Evolutionary conservation across 192 early-diverging fungal genomes (phyloP).

Genomic region (Bifiguratus adelaidae): DNA sequence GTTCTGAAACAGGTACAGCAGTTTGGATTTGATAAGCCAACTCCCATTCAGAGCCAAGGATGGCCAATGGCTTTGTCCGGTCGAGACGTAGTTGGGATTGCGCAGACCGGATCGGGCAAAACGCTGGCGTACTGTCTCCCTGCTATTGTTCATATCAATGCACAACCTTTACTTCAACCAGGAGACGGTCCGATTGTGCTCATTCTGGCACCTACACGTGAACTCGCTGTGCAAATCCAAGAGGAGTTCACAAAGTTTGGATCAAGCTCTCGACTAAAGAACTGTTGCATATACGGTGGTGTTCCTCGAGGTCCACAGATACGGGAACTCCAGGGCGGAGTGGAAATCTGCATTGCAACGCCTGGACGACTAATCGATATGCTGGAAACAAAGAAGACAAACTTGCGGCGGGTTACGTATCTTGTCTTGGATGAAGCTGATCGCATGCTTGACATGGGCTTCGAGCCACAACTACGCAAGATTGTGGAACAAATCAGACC

Average conservation of each 20-base stretch:
- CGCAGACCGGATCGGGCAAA: slow-evolving; percentile 86
- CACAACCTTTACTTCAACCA: slow-evolving; percentile 80
- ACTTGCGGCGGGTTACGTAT: slow-evolving; percentile 69
- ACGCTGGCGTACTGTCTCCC: slow-evolving; percentile 90
- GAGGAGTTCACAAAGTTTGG: slow-evolving; percentile 82
- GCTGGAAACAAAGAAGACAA: slow-evolving; percentile 69
- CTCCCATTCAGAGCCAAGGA: slow-evolving; percentile 91
- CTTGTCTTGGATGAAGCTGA: slow-evolving; percentile 95
- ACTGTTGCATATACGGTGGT: slow-evolving; percentile 93
- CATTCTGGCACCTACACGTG: slow-evolving; percentile 92
- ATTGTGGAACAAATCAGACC: slow-evolving; percentile 69
- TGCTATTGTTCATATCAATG: slow-evolving; percentile 95
- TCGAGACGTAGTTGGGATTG: slow-evolving; percentile 86
- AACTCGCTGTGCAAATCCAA: slow-evolving; percentile 89
- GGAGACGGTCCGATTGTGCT: slow-evolving; percentile 87
- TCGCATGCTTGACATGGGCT: slow-evolving; percentile 94
- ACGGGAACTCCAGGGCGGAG: slow-evolving; percentile 82
- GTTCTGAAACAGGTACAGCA: slow-evolving; percentile 77
- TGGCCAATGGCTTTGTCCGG: slow-evolving; percentile 98
- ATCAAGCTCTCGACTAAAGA: slow-evolving; percentile 85
- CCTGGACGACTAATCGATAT: slow-evolving; percentile 95
- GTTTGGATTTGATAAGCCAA: slow-evolving; percentile 80
- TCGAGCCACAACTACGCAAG: slow-evolving; percentile 84
- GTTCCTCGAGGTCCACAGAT: slow-evolving; percentile 85
- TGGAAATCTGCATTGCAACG: slow-evolving; percentile 88